phyloP scores from a whole-genome alignment of 78 protist genomes.

The slime mould (Dictyostelium discoideum) region dicty_2.7 NC_007089.4:4812001-4812500 shows the following conservation, averaged over 20 bases:
- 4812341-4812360: neutral
- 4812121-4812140: slow-evolving; percentile 59
- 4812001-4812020: slow-evolving; percentile 1
- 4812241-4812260: slow-evolving; percentile 42
- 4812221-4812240: slow-evolving; percentile 55
- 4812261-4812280: slow-evolving; percentile 9
- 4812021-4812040: slow-evolving; percentile 28
- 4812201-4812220: slow-evolving; percentile 10
- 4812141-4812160: slow-evolving; percentile 55
- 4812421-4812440: slow-evolving; percentile 2
- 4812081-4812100: slow-evolving; percentile 15
- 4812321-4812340: neutral
- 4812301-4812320: neutral
- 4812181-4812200: slow-evolving; percentile 72
- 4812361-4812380: neutral
- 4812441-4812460: slow-evolving; percentile 13
- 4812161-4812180: slow-evolving; percentile 44
- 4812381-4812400: neutral
- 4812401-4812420: neutral
- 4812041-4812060: neutral
- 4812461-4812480: neutral
- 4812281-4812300: neutral
- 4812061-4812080: neutral
- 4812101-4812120: slow-evolving; percentile 23
- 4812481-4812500: neutral